These are phyloP conservation scores for Phylloboletellus chloephorus DNA, from an alignment of 1,284 basidiomycete species.

Conservation along the genomic window DNA sequence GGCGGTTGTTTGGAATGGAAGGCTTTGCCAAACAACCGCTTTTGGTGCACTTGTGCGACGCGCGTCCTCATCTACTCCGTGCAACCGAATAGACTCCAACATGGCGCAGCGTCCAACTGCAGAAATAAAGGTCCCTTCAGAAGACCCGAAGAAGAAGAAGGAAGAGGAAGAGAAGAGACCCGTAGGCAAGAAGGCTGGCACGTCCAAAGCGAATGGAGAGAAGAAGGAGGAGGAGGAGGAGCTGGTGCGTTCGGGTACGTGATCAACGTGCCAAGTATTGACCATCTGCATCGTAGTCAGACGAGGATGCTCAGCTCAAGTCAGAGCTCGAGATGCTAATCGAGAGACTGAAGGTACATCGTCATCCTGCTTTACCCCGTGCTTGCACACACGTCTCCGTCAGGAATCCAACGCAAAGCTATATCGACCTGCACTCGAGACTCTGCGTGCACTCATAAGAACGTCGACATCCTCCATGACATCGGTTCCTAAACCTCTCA, in stretches of 20 bases:
- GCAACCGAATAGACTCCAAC: slow-evolving; percentile 10
- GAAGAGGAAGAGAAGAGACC: slow-evolving; percentile 39
- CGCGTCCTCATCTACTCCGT: slow-evolving; percentile 26
- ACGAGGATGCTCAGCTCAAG: slow-evolving; percentile 93
- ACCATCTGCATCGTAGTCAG: slow-evolving; percentile 53
- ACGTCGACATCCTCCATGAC: slow-evolving; percentile 99
- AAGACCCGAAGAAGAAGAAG: slow-evolving; percentile 73
- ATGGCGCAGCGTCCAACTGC: slow-evolving; percentile 59
- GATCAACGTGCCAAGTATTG: slow-evolving; percentile 13
- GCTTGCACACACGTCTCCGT: slow-evolving; percentile 14
- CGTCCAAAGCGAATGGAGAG: slow-evolving; percentile 53
- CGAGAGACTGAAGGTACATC: slow-evolving; percentile 80
- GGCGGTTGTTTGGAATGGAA: slow-evolving; percentile 32
- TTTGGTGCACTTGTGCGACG: slow-evolving; percentile 27
- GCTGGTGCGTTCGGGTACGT: slow-evolving; percentile 51
- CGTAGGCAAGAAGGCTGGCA: slow-evolving; percentile 41
- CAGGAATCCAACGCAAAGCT: slow-evolving; percentile 86
- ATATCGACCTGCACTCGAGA: slow-evolving; percentile 90
- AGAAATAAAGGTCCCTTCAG: slow-evolving; percentile 55
- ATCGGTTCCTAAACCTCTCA: slow-evolving; percentile 98
- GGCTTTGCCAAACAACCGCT: slow-evolving; percentile 31
- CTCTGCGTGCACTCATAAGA: slow-evolving; percentile 87
- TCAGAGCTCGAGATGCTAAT: slow-evolving; percentile 97
- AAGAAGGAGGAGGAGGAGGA: slow-evolving; percentile 80
- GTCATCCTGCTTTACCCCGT: neutral